Percentiles rank a stretch among this genome's conserved stretches.
Conservation (phyloP, 2,329 filamentous ascomycete species). For the Sarocladiaceae sp. region DNA sequence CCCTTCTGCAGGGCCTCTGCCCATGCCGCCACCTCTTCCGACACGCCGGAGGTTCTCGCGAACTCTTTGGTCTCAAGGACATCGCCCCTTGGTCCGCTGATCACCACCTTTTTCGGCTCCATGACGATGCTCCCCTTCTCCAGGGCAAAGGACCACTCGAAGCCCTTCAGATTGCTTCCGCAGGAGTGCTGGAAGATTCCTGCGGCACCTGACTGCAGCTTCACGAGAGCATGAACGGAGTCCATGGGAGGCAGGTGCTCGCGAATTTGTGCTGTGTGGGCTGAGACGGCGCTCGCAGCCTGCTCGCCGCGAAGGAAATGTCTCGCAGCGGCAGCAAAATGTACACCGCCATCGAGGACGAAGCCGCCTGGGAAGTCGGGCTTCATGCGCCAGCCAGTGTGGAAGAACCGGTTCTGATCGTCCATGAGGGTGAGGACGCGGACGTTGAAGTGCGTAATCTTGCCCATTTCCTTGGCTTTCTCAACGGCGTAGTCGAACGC, state of each 20-base stretch:
- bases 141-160: conserved; percentile 50
- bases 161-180: conserved; percentile 46
- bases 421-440: conserved; percentile 29
- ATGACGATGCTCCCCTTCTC: conserved; percentile 51
- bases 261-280: conserved; percentile 49
- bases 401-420: conserved; percentile 38
- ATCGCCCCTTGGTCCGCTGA: conserved; percentile 21
- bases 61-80: conserved; percentile 35
- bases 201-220: conserved; percentile 44
- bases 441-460: conserved; percentile 40
- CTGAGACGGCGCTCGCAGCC: conserved; percentile 39
- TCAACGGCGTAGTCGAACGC: conserved; percentile 47
- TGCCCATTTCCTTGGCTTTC: conserved; percentile 25
- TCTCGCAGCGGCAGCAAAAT: conserved; percentile 61
- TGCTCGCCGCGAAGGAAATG: conserved; percentile 45
- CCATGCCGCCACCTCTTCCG: conserved; percentile 56
- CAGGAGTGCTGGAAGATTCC: conserved; percentile 53
- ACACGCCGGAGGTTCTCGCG: conserved; percentile 46
- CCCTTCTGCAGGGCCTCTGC: conserved; percentile 32
- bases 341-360: conserved; percentile 69
- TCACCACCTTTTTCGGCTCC: conserved; percentile 35
- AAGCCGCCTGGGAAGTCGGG: conserved; percentile 72
- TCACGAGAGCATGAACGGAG: conserved; percentile 54
- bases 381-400: conserved; percentile 55
- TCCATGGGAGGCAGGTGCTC: conserved; percentile 59